Conservation (phyloP, 371 early-diverging fungal species). For the Haplosporangium sp. region DNA sequence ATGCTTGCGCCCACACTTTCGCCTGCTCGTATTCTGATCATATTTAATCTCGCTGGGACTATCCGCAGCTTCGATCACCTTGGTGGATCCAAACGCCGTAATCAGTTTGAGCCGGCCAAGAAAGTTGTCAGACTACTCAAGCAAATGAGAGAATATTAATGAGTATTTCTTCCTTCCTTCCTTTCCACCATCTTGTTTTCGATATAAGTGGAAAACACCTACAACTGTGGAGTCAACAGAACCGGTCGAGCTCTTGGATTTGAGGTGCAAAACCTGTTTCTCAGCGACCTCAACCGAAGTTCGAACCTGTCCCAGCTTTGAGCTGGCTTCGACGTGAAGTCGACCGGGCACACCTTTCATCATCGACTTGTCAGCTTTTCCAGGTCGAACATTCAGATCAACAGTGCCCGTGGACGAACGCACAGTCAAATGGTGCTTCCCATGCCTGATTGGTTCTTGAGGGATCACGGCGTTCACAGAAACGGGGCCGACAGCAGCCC, state of each 20-base stretch:
- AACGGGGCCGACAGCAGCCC: conserved; percentile 8
- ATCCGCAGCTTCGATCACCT: conserved; percentile 2
- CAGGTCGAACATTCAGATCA: conserved; percentile 4
- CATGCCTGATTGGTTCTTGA: background rate
- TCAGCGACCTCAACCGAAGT: conserved; percentile 12
- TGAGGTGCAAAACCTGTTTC: conserved; percentile 9
- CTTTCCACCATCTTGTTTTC: background rate
- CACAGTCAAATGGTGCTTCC: conserved; percentile 7
- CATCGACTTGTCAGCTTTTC: background rate
- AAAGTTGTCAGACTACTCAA: conserved; percentile 18
- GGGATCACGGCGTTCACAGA: conserved; percentile 10
- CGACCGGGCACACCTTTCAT: conserved; percentile 5
- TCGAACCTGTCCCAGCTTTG: conserved; percentile 3
- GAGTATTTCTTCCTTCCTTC: background rate
- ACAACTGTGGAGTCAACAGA: conserved; percentile 9
- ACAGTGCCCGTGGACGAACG: conserved; percentile 5
- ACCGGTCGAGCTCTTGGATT: conserved; percentile 6
- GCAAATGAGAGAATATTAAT: background rate
- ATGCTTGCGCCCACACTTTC: conserved; percentile 14
- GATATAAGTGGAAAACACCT: conserved; percentile 1
- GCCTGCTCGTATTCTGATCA: background rate
- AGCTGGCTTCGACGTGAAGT: background rate
- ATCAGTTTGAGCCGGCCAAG: conserved; percentile 14
- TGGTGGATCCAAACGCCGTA: conserved; percentile 3
- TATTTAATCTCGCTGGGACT: conserved; percentile 22